Conservation (phyloP, 352 stramenopile species). For the Pythium sp. region DNA sequence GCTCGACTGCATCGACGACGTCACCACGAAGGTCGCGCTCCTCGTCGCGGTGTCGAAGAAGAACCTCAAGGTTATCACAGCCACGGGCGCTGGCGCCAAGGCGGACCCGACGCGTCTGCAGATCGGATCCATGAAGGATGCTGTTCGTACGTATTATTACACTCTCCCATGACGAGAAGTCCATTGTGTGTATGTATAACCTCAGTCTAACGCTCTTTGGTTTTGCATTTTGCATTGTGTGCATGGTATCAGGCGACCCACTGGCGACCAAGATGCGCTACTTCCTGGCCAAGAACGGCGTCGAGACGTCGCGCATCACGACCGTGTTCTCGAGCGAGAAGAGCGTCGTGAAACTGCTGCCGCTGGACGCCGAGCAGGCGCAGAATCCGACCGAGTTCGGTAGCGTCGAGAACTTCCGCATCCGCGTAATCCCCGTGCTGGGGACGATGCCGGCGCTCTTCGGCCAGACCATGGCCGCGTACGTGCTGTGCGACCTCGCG, state of each 20-base stretch:
- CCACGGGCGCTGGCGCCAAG: conserved; percentile 93
- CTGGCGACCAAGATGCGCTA: conserved; percentile 96
- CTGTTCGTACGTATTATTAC: conserved; percentile 57
- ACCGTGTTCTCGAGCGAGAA: conserved; percentile 96
- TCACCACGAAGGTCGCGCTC: conserved; percentile 96
- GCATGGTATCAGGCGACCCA: conserved; percentile 74
- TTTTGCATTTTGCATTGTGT: conserved; percentile 6
- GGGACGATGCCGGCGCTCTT: conserved; percentile 95
- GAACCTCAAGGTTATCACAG: conserved; percentile 80
- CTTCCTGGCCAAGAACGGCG: conserved; percentile 86
- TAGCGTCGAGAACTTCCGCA: conserved; percentile 95
- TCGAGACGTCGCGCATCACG: conserved; percentile 68
- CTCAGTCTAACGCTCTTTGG: not conserved
- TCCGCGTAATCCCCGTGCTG: conserved; percentile 95
- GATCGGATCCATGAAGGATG: conserved; percentile 94
- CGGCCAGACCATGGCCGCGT: conserved; percentile 95
- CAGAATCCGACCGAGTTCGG: conserved; percentile 92
- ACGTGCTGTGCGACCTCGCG: conserved; percentile 93
- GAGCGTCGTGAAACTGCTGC: conserved; percentile 94
- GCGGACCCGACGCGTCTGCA: conserved; percentile 96
- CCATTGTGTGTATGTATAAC: not conserved
- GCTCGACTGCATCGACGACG: conserved; percentile 99
- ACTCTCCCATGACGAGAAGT: not conserved
- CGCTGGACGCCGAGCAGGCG: conserved; percentile 91
- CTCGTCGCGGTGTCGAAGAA: conserved; percentile 88